Base-by-base conservation (phyloP, 2,329 filamentous ascomycete species). In the Nemania sp. region DNA sequence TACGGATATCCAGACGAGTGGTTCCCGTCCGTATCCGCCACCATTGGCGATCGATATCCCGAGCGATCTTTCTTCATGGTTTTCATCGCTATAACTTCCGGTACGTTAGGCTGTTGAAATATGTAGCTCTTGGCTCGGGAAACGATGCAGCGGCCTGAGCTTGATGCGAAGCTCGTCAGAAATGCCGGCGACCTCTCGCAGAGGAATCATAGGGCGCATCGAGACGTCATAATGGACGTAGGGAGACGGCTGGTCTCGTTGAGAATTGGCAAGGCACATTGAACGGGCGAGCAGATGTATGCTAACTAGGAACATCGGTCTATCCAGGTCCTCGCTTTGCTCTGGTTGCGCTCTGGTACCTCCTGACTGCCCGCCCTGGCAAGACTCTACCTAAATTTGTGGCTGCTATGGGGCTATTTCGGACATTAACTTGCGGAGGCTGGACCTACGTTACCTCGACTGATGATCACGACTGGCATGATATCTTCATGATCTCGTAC, bases 391-490 rank as follows among this genome's bases (percentile, higher is more conserved):
- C 97, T 20, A 94, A 93, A 78, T 90, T 96, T 70, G 87, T 98
- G 69, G 91, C 91, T 53, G 87, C 87, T 47, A 90, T 93, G 74
- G 96, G 96, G 64, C 73, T 98, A 60, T 91, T 98, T 77, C 90
- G 96, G 75, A 98, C 95, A 10, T 82, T 98, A 66, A 97, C 94
- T 3, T 99, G 96, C 77, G 96, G 95, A 74, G 96, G 96, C 67
- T 99, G 96, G 95, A 98, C 96, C 61, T 99, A 98, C 80, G 90
- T 99, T 69, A 99, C 96, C 27, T 98, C 96, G 70, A 99, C 96
- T 51, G 96, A 99, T 79, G 93, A 98, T 79, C 96, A 99, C 80
- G 90, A 97, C 81, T 98, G 94, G 94, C 96, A 99, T 80, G 96
- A 99, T 77, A 95, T 98, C 70, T 95, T 99, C 80, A 99, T 99